phyloP scores from a whole-genome alignment of 257 asterid genomes.

The Verbena officinalis region DNA sequence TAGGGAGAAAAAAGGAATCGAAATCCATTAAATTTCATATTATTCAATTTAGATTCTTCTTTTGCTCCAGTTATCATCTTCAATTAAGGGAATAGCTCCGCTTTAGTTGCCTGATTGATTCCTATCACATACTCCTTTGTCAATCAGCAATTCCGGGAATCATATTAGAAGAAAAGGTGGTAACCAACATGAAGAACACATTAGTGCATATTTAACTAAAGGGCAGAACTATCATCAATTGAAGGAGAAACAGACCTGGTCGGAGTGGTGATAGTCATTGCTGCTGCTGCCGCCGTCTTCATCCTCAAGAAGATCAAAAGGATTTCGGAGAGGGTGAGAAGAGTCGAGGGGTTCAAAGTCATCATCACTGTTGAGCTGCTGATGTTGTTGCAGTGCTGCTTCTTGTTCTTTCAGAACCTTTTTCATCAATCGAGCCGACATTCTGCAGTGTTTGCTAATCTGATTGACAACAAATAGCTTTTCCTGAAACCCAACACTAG shows the following conservation, averaged over 20 bases:
- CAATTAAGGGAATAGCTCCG: background rate
- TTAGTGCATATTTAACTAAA: background rate
- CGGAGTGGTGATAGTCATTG: slow-evolving; percentile 29
- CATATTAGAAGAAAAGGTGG: background rate
- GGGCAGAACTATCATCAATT: background rate
- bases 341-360: slow-evolving; percentile 51
- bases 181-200: background rate
- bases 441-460: slow-evolving; percentile 29
- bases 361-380: slow-evolving; percentile 43
- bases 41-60: background rate
- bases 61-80: background rate
- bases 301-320: slow-evolving; percentile 64
- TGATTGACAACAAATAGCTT: background rate
- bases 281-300: slow-evolving; percentile 31
- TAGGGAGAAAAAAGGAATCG: background rate
- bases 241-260: slow-evolving; percentile 41
- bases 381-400: slow-evolving; percentile 37
- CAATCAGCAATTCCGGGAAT: background rate
- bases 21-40: background rate
- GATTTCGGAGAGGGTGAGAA: slow-evolving; percentile 48
- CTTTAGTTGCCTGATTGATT: background rate
- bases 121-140: background rate
- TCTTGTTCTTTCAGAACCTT: slow-evolving; percentile 69
- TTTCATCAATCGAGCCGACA: slow-evolving; percentile 73
- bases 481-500: background rate